These are phyloP conservation scores for Suhomyces tanzawaensis DNA, from an alignment of 805 yeast species.

Conservation along the genomic window DNA sequence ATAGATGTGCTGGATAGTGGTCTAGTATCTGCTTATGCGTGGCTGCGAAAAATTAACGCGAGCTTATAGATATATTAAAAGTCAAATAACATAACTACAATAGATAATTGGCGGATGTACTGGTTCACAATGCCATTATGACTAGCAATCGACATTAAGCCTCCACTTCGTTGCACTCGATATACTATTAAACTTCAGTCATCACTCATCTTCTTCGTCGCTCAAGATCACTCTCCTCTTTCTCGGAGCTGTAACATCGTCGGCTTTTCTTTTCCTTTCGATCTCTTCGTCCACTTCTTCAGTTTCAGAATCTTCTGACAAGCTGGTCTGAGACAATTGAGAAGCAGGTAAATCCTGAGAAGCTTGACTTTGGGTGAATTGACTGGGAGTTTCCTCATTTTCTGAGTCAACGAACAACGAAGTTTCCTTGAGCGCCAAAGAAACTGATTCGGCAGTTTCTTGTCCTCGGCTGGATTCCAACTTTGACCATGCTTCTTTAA, in stretches of 20 bases:
- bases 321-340: background rate
- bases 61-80: too few relatives aligned
- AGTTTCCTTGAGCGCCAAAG: slow-evolving; percentile 16
- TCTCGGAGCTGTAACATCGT: slow-evolving; percentile 4
- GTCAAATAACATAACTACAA: too few relatives aligned
- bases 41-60: too few relatives aligned
- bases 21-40: too few relatives aligned
- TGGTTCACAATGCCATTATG: too few relatives aligned
- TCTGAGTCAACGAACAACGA: slow-evolving; percentile 11
- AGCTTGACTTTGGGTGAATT: background rate
- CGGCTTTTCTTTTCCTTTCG: slow-evolving; percentile 1
- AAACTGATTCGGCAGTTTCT: slow-evolving; percentile 11
- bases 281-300: slow-evolving; percentile 1
- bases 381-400: slow-evolving; percentile 1
- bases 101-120: too few relatives aligned
- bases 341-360: background rate
- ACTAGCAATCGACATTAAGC: too few relatives aligned
- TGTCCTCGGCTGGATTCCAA: slow-evolving; percentile 14
- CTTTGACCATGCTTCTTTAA: slow-evolving; percentile 30
- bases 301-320: background rate
- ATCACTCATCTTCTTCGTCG: slow-evolving; percentile 21
- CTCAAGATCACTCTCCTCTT: slow-evolving; percentile 24
- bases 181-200: too few relatives aligned
- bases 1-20: too few relatives aligned
- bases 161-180: too few relatives aligned